Base-by-base conservation (phyloP, 176 grass and related monocot species). In the Pontederia crassipes region DNA sequence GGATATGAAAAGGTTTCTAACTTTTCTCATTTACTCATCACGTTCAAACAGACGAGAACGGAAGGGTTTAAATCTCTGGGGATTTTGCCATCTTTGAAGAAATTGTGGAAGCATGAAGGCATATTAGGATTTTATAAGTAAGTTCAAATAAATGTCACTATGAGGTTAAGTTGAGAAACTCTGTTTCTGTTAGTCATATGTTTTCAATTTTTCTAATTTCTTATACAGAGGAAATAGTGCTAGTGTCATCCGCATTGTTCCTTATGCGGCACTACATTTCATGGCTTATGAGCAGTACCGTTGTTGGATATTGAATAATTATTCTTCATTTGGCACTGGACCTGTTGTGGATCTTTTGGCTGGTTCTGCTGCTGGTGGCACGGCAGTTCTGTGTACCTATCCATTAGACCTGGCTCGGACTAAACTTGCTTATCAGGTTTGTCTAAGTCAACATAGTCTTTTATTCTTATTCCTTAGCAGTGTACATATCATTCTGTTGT, bases 261-360 rank as follows among this genome's bases (percentile, higher is more conserved):
- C 91, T 64, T 96, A 96, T 77, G 91, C 91, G 62, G 91, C 91
- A 73, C 68, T 96, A 57, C 91, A 96, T 66, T 96, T 72, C 62
- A 96, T 96, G 91, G 75, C 91, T 17, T 96, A 96, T 79, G 91
- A 96, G 66, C 78, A 81, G 16, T 96, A 96, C 70, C 68, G 86
- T 65, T 87, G 80, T 66, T 96, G 74, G 87, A 87, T 96, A 69
- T 64, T 96, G 70, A 87, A 87, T 75, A 96, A 96, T 68, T 82
- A 85, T 57, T 70, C 91, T 32, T 75, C 80, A 53, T 62, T 96
- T 29, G 86, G 83, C 17, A 80, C 83, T 46, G 91, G 91, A 62
- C 81, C 91, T 35, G 46, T 82, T 55, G 83, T 96, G 20, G 91
- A 96, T 82, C 86, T 96, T 71, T 75, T 96, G 68, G 86, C 91